Conservation (phyloP, 2,329 filamentous ascomycete species). For the Pseudogymnoascus sp. region DNA sequence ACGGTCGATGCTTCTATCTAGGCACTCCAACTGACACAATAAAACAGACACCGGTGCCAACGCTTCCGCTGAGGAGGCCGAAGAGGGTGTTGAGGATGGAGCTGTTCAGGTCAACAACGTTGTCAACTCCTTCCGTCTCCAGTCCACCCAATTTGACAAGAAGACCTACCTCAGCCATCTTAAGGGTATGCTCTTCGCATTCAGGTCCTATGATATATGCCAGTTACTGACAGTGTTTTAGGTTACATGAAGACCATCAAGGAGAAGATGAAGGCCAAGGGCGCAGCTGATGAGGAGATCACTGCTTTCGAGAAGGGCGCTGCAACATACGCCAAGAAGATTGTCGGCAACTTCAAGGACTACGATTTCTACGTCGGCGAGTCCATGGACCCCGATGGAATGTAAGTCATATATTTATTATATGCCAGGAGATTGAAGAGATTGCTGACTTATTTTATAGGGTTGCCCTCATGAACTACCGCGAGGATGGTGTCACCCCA, state of each 20-base stretch:
- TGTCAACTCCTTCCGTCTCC: conserved; percentile 83
- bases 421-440: not conserved
- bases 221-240: conserved; percentile 29
- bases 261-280: conserved; percentile 54
- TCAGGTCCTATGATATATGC: conserved; percentile 10
- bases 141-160: conserved; percentile 76
- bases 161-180: conserved; percentile 75
- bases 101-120: conserved; percentile 81
- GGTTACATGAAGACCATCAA: conserved; percentile 92
- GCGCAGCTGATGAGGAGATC: conserved; percentile 57
- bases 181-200: conserved; percentile 56
- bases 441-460: conserved; percentile 34
- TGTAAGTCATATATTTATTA: conserved; percentile 50
- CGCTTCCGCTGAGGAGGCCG: conserved; percentile 85
- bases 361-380: conserved; percentile 91
- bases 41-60: conserved; percentile 79
- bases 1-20: not conserved
- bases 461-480: conserved; percentile 92
- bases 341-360: conserved; percentile 84
- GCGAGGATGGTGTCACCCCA: conserved; percentile 88
- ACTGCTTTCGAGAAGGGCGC: conserved; percentile 75
- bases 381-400: conserved; percentile 87
- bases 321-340: conserved; percentile 64
- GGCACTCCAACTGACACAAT: conserved; percentile 13
- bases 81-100: conserved; percentile 64